Evolutionary conservation across 2,329 filamentous ascomycete genomes (phyloP), one percentile per base, ranked within the genome.

Genomic region (Daldinia eschscholtzii): DNA sequence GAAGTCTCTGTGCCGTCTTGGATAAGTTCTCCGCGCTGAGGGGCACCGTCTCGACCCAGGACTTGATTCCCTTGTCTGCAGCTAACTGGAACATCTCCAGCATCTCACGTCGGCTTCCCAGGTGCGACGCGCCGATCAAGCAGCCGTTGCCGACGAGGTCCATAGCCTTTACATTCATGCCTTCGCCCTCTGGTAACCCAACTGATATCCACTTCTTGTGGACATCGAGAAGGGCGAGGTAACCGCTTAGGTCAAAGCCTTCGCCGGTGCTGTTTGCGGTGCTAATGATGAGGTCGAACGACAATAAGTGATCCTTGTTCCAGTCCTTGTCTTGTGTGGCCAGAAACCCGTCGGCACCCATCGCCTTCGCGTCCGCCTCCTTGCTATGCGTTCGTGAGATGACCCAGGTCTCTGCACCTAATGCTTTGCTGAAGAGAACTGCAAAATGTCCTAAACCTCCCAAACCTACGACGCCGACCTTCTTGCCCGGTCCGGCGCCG

Each of bases 181-280:
- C 88, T 50, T 91, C 89, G 69, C 93, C 91, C 78, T 94, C 92
- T 2, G 93, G 93, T 76, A 96, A 85, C 46, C 92, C 93, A 61
- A 95, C 92, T 75, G 87, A 92, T 79, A 95, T 88, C 88, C 92
- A 96, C 77, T 86, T 87, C 65, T 91, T 92, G 82, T 94, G 92
- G 64, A 95, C 90, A 81, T 95, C 93, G 78, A 97, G 87, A 75
- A 94, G 87, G 68, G 87, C 88, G 76, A 97, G 88, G 83, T 96
- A 97, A 71, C 90, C 86, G 59, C 81, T 80, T 35, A 93, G 82
- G 76, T 93, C 88, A 81, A 93, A 93, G 55, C 84, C 86, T 58
- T 89, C 87, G 75, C 88, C 84, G 58, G 88, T 90, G 39, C 86
- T 89, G 76, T 89, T 92, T 74, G 92, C 91, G 6, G 89, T 91